These are phyloP conservation scores for Pterocarpus macrocarpus DNA, from an alignment of 306 rosid species.

Conservation along the genomic window DNA sequence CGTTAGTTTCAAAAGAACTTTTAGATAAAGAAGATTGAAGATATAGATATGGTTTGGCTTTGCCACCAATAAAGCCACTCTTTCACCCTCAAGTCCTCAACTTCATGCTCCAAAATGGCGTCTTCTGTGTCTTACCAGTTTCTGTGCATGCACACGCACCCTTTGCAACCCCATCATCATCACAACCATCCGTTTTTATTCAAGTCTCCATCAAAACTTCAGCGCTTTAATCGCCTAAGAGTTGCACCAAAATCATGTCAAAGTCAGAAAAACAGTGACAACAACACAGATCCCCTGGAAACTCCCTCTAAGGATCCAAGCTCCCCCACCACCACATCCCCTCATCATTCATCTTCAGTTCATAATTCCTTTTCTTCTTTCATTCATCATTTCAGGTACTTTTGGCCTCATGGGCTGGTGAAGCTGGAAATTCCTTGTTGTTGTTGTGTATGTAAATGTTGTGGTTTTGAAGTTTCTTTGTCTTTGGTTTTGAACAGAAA, in stretches of 20 bases:
- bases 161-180: neutral
- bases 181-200: neutral
- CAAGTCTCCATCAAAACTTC: neutral
- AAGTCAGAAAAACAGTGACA: slow-evolving; percentile 2
- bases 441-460: neutral
- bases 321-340: neutral
- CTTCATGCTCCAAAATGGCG: neutral
- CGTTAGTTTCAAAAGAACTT: neutral
- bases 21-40: neutral
- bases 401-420: neutral
- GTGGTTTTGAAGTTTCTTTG: neutral
- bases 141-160: neutral
- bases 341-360: neutral
- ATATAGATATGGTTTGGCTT: neutral
- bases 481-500: neutral
- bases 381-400: neutral
- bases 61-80: neutral
- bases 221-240: neutral
- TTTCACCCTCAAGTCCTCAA: neutral
- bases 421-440: neutral
- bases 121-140: neutral
- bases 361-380: neutral
- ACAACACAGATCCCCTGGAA: neutral
- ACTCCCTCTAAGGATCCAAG: neutral
- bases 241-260: neutral